These are phyloP conservation scores for Citrus unshiu DNA, from an alignment of 345 rosid species.

Conservation along the genomic window DNA sequence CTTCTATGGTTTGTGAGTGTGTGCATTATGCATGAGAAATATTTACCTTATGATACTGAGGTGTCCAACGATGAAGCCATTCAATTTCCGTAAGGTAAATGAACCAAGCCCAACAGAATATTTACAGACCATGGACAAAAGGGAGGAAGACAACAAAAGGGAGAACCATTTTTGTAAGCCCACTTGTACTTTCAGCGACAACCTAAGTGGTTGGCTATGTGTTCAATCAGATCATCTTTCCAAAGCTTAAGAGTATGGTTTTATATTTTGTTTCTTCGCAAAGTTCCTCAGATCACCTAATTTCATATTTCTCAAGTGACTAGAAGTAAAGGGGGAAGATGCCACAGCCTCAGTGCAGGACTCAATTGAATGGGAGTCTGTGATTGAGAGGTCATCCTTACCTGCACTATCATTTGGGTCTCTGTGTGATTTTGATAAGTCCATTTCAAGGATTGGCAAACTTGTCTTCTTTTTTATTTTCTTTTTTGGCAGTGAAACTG, in stretches of 20 bases:
- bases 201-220: slow-evolving; percentile 22
- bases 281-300: slow-evolving; percentile 45
- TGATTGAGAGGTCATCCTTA: slow-evolving; percentile 15
- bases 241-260: slow-evolving; percentile 39
- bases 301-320: slow-evolving; percentile 39
- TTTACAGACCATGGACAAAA: slow-evolving; percentile 2
- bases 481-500: slow-evolving; percentile 18
- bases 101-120: background rate
- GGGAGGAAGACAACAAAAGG: background rate
- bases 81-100: slow-evolving; percentile 1
- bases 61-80: background rate
- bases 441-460: slow-evolving; percentile 11
- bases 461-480: slow-evolving; percentile 14
- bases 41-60: background rate
- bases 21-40: background rate
- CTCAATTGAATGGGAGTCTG: slow-evolving; percentile 16
- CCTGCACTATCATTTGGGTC: slow-evolving; percentile 6
- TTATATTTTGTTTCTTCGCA: slow-evolving; percentile 44
- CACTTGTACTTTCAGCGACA: slow-evolving; percentile 12
- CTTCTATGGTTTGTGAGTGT: background rate
- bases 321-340: slow-evolving; percentile 6
- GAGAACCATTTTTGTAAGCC: slow-evolving; percentile 22
- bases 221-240: slow-evolving; percentile 45
- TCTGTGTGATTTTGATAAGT: slow-evolving; percentile 20
- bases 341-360: slow-evolving; percentile 12